Evolutionary conservation across 225 moss, liverwort and hornwort genomes (phyloP).

Genomic region (Thuidium tamariscinum): DNA sequence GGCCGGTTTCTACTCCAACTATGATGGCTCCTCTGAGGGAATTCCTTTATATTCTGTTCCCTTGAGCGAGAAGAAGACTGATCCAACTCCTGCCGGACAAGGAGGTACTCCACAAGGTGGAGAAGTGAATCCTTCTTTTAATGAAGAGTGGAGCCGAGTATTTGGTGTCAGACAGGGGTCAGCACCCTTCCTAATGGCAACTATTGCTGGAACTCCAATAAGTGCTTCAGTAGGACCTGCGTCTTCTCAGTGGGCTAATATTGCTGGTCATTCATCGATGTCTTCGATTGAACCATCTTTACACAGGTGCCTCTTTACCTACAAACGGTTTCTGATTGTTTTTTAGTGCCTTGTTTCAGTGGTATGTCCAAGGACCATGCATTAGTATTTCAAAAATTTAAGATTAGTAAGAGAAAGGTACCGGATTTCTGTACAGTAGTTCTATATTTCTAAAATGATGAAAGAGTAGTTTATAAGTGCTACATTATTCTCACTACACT

Average conservation of each 20-base stretch:
- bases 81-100: constrained; percentile 33
- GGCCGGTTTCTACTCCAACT: constrained; percentile 92
- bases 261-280: constrained; percentile 64
- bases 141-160: constrained; percentile 94
- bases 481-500: not conserved
- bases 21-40: constrained; percentile 94
- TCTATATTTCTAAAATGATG: not conserved
- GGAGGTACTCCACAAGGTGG: constrained; percentile 32
- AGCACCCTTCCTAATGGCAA: constrained; percentile 62
- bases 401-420: not conserved
- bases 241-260: constrained; percentile 94
- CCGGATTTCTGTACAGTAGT: too few relatives aligned
- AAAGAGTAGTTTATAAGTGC: not conserved
- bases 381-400: not conserved
- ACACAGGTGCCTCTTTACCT: constrained; percentile 47
- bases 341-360: not conserved
- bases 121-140: constrained; percentile 51
- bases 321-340: not conserved
- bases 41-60: constrained; percentile 89
- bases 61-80: constrained; percentile 56
- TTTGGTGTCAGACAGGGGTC: constrained; percentile 64
- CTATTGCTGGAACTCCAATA: constrained; percentile 48
- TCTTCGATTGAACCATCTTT: constrained; percentile 71
- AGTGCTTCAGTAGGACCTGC: constrained; percentile 80
- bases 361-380: not conserved